These are phyloP conservation scores for Madurella fahalii DNA, from an alignment of 2,329 filamentous ascomycete species.

Conservation along the genomic window DNA sequence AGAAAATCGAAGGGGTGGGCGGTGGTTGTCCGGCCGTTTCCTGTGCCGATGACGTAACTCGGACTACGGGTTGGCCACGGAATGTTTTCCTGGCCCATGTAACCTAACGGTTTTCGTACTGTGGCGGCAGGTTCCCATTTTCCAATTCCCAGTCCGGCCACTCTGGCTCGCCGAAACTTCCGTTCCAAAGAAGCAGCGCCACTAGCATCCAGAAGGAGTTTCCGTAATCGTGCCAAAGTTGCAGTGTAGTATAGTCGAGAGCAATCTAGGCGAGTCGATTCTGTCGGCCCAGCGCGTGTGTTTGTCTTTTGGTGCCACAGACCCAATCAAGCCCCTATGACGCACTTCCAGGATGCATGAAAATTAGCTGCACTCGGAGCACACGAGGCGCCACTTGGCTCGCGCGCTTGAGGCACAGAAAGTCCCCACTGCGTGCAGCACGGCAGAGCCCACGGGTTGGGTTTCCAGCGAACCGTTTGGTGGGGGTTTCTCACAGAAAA, in stretches of 20 bases:
- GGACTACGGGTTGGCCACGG: constrained; percentile 11
- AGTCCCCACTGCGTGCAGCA: not conserved
- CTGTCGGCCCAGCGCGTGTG: too few relatives aligned
- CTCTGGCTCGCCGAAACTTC: not conserved
- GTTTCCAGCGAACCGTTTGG: not conserved
- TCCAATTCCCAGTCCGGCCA: not conserved
- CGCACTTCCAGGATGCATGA: constrained; percentile 17
- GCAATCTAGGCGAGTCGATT: too few relatives aligned
- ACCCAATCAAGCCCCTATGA: constrained; percentile 17
- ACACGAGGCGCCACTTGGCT: constrained; percentile 20
- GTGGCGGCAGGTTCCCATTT: constrained; percentile 12
- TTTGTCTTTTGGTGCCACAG: too few relatives aligned
- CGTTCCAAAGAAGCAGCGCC: not conserved
- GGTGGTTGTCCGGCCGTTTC: constrained; percentile 15
- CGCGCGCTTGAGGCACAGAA: constrained; percentile 2
- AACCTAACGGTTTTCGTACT: constrained; percentile 22
- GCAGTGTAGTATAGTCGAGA: too few relatives aligned
- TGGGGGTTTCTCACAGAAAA: too few relatives aligned
- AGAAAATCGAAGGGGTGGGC: constrained; percentile 11
- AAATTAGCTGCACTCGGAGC: constrained; percentile 9
- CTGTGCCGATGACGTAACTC: constrained; percentile 26
- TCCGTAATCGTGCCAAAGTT: too few relatives aligned
- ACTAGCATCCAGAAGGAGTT: too few relatives aligned
- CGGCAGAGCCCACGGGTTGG: not conserved
- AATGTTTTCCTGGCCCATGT: constrained; percentile 23